Evolutionary conservation across 129 eudicot genomes (phyloP), one percentile per base, ranked within the genome.

Genomic region (Lactuca saligna): DNA sequence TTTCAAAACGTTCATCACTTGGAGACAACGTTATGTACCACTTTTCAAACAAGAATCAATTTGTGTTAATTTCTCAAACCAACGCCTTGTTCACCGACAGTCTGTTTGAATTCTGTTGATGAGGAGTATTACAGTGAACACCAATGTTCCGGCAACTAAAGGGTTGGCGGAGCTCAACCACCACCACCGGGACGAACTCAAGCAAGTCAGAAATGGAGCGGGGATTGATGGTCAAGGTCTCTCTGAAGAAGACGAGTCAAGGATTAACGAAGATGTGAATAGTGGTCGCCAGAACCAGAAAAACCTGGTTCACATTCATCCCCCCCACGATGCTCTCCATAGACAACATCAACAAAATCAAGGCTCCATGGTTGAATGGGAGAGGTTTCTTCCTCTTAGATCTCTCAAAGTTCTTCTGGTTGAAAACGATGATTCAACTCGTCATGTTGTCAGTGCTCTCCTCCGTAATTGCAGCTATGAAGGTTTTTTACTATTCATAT

Each of bases 391-490:
- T 55, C 92, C 97, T 0, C 78, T 61, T 25, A 74, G 80, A 82
- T 79, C 77, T 54, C 56, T 87, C 11, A 85, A 90, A 54, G 90
- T 91, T 56, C 80, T 91, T 61, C 60, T 87, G 59, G 96, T 91
- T 32, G 97, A 91, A 75, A 70, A 84, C 49, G 97, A 91, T 56
- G 92, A 87, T 70, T 91, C 92, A 6, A 91, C 97, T 63, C 67
- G 96, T 68, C 96, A 85, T 60, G 74, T 91, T 73, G 78, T 87
- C 69, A 73, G 83, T 61, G 97, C 97, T 56, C 88, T 91, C 41
- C 90, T 91, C 58, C 84, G 88, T 33, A 91, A 91, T 70, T 91
- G 97, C 90, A 70, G 86, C 72, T 91, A 91, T 71, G 90, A 76
- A 87, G 97, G 83, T 76, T 33, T 66, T 61, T 16, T 54, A 42